Percentiles rank a stretch among this genome's conserved stretches.
Evolutionary conservation across 1,284 basidiomycete genomes (phyloP).

Genomic region (Vanrija sp.): DNA sequence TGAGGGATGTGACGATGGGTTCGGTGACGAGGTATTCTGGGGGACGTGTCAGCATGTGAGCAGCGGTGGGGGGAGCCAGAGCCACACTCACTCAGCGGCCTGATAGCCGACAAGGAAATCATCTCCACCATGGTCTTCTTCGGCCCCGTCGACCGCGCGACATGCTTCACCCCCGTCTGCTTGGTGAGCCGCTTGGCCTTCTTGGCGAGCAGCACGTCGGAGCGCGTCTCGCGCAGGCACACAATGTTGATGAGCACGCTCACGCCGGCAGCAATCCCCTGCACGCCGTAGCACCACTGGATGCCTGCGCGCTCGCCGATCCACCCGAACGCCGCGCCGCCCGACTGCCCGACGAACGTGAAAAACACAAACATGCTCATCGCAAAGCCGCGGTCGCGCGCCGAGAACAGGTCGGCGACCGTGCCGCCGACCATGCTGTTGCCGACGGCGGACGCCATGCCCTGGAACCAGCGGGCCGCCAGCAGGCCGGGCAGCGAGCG

Average conservation of each 20-base stretch:
- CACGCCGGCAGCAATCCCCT: slow-evolving; percentile 28
- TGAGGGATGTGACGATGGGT: slow-evolving; percentile 50
- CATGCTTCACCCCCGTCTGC: slow-evolving; percentile 44
- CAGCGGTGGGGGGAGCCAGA: too few relatives aligned
- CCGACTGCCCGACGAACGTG: slow-evolving; percentile 44
- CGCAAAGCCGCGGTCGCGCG: slow-evolving; percentile 44
- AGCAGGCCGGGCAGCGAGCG: slow-evolving; percentile 38
- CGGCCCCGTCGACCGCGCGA: slow-evolving; percentile 15
- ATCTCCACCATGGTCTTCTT: slow-evolving; percentile 33
- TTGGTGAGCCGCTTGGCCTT: slow-evolving; percentile 44
- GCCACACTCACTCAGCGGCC: slow-evolving; percentile 43
- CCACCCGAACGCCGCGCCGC: slow-evolving; percentile 27
- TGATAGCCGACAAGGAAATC: slow-evolving; percentile 38
- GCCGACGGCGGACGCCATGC: slow-evolving; percentile 32
- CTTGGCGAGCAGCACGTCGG: slow-evolving; percentile 51
- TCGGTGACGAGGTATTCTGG: slow-evolving; percentile 49
- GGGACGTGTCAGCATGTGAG: too few relatives aligned
- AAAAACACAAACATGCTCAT: slow-evolving; percentile 50
- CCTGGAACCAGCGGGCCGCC: slow-evolving; percentile 44
- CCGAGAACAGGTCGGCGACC: slow-evolving; percentile 46
- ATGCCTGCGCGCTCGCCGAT: slow-evolving; percentile 29
- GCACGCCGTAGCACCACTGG: slow-evolving; percentile 42
- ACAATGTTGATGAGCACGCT: slow-evolving; percentile 33
- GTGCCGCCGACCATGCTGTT: slow-evolving; percentile 46
- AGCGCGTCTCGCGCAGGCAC: slow-evolving; percentile 46